Conservation (phyloP, 116 monocot genomes). For the Dioscorea cayenensis region DNA sequence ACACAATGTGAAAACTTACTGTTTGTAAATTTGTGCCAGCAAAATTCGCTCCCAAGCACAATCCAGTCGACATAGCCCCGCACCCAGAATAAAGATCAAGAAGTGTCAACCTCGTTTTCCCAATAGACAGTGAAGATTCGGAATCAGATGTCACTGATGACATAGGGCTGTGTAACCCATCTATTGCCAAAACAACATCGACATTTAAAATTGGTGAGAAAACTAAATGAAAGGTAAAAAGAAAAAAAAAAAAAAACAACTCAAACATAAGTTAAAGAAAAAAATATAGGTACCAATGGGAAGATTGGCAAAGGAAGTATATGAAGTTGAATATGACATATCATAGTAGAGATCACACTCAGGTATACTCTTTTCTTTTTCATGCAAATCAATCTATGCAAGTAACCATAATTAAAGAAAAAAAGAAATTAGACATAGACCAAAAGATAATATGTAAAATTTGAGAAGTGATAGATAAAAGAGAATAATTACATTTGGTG, state of each 20-base stretch:
- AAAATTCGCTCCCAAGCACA: slow-evolving; percentile 45
- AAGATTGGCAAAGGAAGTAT: slow-evolving; percentile 61
- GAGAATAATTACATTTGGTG: slow-evolving; percentile 19
- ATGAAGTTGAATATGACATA: slow-evolving; percentile 57
- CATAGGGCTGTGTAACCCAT: background rate
- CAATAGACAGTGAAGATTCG: background rate
- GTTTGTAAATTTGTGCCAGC: slow-evolving; percentile 38
- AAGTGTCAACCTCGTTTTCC: slow-evolving; percentile 17
- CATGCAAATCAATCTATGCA: slow-evolving; percentile 24
- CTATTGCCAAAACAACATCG: background rate
- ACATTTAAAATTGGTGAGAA: background rate
- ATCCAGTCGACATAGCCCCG: slow-evolving; percentile 66
- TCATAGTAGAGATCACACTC: slow-evolving; percentile 67
- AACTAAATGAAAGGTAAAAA: background rate
- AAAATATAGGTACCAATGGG: slow-evolving; percentile 15
- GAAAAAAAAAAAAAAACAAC: background rate
- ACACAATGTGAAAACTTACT: slow-evolving; percentile 16
- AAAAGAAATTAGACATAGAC: background rate
- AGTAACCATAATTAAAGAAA: background rate
- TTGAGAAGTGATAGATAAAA: background rate
- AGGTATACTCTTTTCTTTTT: slow-evolving; percentile 22
- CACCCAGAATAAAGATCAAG: slow-evolving; percentile 67
- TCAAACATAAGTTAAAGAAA: background rate
- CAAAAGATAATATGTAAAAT: background rate
- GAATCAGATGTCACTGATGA: background rate